These are phyloP conservation scores for Monilinia fructicola DNA, from an alignment of 2,329 filamentous ascomycete species.

Conservation along the genomic window DNA sequence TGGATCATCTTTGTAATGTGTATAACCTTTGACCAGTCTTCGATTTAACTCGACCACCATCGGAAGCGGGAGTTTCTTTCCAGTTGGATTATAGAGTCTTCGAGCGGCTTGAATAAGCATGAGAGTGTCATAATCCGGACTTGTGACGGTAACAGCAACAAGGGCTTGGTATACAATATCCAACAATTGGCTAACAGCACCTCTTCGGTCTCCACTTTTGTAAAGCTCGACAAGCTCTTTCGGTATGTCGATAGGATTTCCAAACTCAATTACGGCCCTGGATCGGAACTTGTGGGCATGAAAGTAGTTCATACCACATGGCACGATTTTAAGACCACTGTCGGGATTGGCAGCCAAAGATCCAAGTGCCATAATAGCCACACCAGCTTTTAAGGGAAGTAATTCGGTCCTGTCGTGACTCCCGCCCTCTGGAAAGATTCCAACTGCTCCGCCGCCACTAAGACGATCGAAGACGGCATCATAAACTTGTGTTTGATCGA, in stretches of 20 bases:
- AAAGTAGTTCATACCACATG: constrained; percentile 99
- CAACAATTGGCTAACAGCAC: constrained; percentile 81
- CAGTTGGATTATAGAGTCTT: constrained; percentile 85
- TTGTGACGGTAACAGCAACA: constrained; percentile 87
- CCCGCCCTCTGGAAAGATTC: constrained; percentile 94
- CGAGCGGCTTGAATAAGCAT: constrained; percentile 88
- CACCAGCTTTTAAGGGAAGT: constrained; percentile 85
- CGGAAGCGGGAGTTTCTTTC: constrained; percentile 28
- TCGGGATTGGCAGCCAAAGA: constrained; percentile 74
- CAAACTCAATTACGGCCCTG: constrained; percentile 92
- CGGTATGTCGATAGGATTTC: constrained; percentile 82
- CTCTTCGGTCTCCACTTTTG: constrained; percentile 76
- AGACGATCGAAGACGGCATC: constrained; percentile 86
- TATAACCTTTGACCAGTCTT: constrained; percentile 84
- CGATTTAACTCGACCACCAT: constrained; percentile 71
- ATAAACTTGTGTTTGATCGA: constrained; percentile 91
- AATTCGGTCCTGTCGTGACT: constrained; percentile 93
- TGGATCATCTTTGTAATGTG: constrained; percentile 28
- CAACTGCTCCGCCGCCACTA: constrained; percentile 80
- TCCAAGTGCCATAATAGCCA: constrained; percentile 96
- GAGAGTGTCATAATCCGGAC: constrained; percentile 91
- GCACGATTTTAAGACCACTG: constrained; percentile 90
- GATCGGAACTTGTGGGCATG: constrained; percentile 98
- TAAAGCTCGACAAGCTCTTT: constrained; percentile 82
- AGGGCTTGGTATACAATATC: constrained; percentile 62